Base-by-base conservation (phyloP, 2,329 filamentous ascomycete species). In the Apiospora arundinis region DNA sequence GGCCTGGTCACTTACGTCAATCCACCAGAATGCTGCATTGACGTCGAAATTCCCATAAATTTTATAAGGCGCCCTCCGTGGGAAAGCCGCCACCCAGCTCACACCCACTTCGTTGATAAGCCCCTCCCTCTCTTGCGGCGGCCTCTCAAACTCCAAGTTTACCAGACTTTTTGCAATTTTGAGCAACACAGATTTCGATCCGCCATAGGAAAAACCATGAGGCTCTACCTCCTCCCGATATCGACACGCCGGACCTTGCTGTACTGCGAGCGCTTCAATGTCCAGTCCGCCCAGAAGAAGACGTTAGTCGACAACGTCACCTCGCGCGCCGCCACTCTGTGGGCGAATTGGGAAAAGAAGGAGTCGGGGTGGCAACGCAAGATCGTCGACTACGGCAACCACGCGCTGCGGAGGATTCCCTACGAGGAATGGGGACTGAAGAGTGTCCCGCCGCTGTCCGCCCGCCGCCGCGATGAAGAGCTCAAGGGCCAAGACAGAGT, bases 381-480 rank as follows among this genome's bases (percentile, higher is more conserved):
- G 76, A 87, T 98, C 25, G 95, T 96, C 69, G 87, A 89, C 72
- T 97, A 95, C 81, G 96, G 96, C 70, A 98, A 99, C 83, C 86
- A 90, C 67, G 90, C 94, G 21, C 89, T 99, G 73, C 91, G 93
- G 77, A 90, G 94, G 74, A 97, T 99, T 77, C 93, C 96, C 2
- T 98, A 93, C 81, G 93, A 98, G 83, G 96, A 99, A 91, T 99
- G 96, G 96, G 95, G 94, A 0, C 87, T 99, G 75, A 98, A 98
- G 84, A 97, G 94, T 46, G 92, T 99, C 69, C 96, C 96, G 63
- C 92, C 95, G 28, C 86, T 97, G 76, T 94, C 91, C 56, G 85
- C 90, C 71, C 88, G 90, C 75, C 87, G 91, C 71, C 87, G 89
- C 75, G 85, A 88, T 67, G 90, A 93, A 69, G 90, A 93, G 76